Evolutionary conservation across 2,329 filamentous ascomycete genomes (phyloP).

Genomic region (Pestalotiopsis sp.): DNA sequence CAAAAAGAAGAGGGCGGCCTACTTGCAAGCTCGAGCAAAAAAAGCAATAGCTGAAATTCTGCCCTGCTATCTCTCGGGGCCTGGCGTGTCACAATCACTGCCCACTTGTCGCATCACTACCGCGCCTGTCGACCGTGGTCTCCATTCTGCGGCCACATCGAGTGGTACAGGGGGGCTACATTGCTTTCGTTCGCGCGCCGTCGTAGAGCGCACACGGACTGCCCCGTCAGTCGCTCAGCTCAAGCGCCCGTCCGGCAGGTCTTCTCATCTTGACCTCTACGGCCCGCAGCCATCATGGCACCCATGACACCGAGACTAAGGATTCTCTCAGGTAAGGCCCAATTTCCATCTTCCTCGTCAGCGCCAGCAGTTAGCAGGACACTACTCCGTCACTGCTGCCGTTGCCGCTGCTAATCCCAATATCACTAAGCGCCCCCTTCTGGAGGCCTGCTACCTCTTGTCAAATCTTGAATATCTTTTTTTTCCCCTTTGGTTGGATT

Average conservation of each 20-base stretch:
- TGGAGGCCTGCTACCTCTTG: conserved; percentile 13
- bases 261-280: conserved; percentile 7
- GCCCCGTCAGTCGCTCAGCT: neutral
- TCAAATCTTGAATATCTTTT: conserved; percentile 6
- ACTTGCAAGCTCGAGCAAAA: conserved; percentile 4
- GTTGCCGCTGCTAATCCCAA: conserved; percentile 17
- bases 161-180: conserved; percentile 8
- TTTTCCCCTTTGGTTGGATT: neutral
- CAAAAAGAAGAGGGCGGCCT: neutral
- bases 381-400: conserved; percentile 26
- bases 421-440: conserved; percentile 18
- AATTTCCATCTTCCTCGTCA: conserved; percentile 15
- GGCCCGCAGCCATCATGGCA: conserved; percentile 55
- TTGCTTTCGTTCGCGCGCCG: conserved; percentile 10
- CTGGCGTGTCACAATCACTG: conserved; percentile 14
- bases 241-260: neutral
- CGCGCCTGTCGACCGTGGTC: conserved; percentile 14
- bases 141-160: conserved; percentile 13
- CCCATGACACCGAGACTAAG: conserved; percentile 62
- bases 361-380: neutral
- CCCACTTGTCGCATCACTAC: conserved; percentile 16
- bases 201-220: conserved; percentile 13
- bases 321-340: conserved; percentile 62
- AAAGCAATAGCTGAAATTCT: conserved; percentile 7
- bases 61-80: conserved; percentile 2